Percentiles rank a stretch among this genome's conserved stretches.
Evolutionary conservation across 164 flowering plant species (phyloP).

Genomic region (Vitis amurensis): DNA sequence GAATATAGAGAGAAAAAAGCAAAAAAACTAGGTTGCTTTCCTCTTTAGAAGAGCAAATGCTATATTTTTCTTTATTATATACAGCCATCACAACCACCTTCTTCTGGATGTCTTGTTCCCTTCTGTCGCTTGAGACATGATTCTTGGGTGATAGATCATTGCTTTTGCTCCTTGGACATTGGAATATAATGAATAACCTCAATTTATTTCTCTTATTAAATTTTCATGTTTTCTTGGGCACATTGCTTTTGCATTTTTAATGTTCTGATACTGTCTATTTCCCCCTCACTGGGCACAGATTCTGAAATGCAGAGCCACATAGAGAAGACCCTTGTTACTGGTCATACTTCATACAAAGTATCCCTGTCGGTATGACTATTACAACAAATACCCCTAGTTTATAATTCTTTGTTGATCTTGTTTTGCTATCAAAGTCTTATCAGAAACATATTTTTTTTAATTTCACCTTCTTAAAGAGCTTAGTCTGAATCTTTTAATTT

Average conservation of each 20-base stretch:
- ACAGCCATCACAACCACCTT: no score
- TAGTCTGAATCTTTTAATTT: slow-evolving; percentile 5
- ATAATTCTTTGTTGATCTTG: neutral
- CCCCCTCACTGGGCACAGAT: slow-evolving; percentile 41
- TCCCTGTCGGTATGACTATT: slow-evolving; percentile 61
- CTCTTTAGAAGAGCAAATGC: no score
- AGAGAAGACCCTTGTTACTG: slow-evolving; percentile 52
- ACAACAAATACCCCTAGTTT: neutral
- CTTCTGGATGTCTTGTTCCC: neutral
- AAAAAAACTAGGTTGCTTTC: no score
- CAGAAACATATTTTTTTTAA: neutral
- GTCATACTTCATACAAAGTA: slow-evolving; percentile 74
- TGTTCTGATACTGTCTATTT: neutral
- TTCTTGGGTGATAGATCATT: neutral
- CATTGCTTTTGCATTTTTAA: neutral
- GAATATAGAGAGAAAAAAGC: no score
- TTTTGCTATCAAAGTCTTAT: neutral
- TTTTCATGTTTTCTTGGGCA: slow-evolving; percentile 2
- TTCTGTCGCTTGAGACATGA: neutral
- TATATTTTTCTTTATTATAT: no score
- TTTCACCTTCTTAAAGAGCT: neutral
- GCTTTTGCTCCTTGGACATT: neutral
- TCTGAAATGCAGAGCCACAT: slow-evolving; percentile 71
- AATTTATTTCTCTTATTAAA: neutral
- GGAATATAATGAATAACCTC: neutral